Conservation (phyloP, 306 rosid species). For the Vachellia collinsii region DNA sequence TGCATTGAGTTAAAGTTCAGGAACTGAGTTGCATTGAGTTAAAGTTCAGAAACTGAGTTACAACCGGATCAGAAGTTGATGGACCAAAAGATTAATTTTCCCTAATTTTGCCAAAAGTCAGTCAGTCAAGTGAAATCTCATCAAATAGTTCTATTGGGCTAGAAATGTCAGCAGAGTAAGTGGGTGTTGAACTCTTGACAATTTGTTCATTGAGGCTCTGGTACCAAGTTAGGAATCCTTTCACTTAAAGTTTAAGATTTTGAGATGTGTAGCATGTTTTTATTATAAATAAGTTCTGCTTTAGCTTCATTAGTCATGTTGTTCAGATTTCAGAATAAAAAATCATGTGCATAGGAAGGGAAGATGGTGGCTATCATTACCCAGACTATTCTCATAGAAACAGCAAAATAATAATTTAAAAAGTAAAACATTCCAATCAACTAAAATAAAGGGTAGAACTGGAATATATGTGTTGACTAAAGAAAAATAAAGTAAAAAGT, state of each 20-base stretch:
- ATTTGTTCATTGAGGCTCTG: neutral
- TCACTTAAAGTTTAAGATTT: neutral
- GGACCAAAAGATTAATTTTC: no score
- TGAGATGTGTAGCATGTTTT: neutral
- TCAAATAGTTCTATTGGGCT: neutral
- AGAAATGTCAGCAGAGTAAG: neutral
- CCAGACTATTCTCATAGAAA: neutral
- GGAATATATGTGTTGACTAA: neutral
- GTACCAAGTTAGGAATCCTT: neutral
- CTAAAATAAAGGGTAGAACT: neutral
- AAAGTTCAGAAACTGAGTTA: no score
- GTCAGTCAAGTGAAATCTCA: neutral
- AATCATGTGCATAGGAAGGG: neutral
- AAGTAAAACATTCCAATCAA: neutral
- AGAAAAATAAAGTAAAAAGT: neutral
- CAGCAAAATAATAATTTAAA: neutral
- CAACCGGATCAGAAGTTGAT: no score
- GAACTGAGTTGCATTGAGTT: no score
- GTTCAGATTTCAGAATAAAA: neutral
- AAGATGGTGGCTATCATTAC: neutral
- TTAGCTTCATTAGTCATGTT: neutral
- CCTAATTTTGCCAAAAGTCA: neutral
- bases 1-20: no score
- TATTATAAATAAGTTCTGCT: neutral
- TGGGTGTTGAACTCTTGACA: neutral